Conservation (phyloP, 805 yeast species). For the Naumovozyma dairenensis region DNA sequence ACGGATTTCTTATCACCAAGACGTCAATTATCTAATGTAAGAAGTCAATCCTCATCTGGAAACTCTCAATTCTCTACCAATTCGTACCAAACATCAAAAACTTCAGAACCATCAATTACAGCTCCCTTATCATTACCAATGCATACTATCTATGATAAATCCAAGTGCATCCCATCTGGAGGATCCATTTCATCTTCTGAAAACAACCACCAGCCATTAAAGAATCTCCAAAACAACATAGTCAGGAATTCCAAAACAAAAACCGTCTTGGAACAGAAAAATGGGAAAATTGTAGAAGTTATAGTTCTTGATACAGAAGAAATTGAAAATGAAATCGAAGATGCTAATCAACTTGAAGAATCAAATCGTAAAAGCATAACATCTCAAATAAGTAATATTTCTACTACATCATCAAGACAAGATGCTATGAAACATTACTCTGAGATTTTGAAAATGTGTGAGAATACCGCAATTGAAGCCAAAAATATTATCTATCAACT, state of each 20-base stretch:
- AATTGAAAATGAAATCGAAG: constrained; percentile 2
- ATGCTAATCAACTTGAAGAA: too few relatives aligned
- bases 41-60: constrained; percentile 13
- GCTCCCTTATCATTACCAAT: not conserved
- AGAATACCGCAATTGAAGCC: constrained; percentile 21
- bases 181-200: too few relatives aligned
- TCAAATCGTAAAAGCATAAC: too few relatives aligned
- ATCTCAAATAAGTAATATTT: too few relatives aligned
- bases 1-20: constrained; percentile 11
- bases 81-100: constrained; percentile 14
- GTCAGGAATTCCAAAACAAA: constrained; percentile 3
- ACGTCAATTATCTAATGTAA: constrained; percentile 20
- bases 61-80: constrained; percentile 22
- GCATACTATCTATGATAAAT: too few relatives aligned
- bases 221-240: too few relatives aligned
- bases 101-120: constrained; percentile 10
- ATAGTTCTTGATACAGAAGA: constrained; percentile 18
- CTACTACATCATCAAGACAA: too few relatives aligned
- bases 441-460: constrained; percentile 22
- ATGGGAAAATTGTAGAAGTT: constrained; percentile 19
- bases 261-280: constrained; percentile 10
- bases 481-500: constrained; percentile 17
- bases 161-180: too few relatives aligned
- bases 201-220: too few relatives aligned
- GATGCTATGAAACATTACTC: not conserved